Conservation (phyloP, 1,139 yeast genomes). For the Hanseniaspora uvarum region DNA sequence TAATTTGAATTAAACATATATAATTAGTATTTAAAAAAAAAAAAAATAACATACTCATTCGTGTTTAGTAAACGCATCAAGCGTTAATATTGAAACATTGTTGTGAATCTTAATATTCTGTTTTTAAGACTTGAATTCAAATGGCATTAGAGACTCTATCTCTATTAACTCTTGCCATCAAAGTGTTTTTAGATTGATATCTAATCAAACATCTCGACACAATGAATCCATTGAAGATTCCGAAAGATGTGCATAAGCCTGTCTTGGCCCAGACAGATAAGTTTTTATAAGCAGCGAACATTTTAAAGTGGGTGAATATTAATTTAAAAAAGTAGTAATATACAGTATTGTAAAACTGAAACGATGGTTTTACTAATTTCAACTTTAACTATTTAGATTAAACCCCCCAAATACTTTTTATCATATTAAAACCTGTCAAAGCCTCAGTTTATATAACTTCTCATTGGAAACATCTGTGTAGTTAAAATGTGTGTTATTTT, state of each 20-base stretch:
- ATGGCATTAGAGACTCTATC: not conserved
- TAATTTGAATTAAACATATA: not conserved
- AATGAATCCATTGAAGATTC: slow-evolving; percentile 13
- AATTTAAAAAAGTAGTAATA: not conserved
- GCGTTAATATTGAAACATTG: not conserved
- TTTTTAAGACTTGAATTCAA: not conserved
- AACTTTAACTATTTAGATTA: too few relatives aligned
- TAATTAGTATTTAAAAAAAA: not conserved
- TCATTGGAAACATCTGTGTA: not conserved
- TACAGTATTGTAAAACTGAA: not conserved
- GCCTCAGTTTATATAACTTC: not conserved
- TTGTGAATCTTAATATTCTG: too few relatives aligned
- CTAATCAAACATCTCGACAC: slow-evolving; percentile 14
- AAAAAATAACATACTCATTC: too few relatives aligned
- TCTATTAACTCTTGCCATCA: slow-evolving; percentile 1
- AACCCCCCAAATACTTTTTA: too few relatives aligned
- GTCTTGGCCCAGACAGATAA: slow-evolving; percentile 16
- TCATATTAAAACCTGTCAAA: not conserved
- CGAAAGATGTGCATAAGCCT: slow-evolving; percentile 13
- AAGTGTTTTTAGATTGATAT: slow-evolving; percentile 15
- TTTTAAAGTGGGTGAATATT: not conserved
- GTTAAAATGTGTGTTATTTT: too few relatives aligned
- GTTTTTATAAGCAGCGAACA: slow-evolving; percentile 10
- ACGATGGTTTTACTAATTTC: not conserved
- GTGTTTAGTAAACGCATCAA: not conserved